Base-by-base conservation (phyloP, 352 stramenopile genomes). In the Stramenopiles sp. region DNA sequence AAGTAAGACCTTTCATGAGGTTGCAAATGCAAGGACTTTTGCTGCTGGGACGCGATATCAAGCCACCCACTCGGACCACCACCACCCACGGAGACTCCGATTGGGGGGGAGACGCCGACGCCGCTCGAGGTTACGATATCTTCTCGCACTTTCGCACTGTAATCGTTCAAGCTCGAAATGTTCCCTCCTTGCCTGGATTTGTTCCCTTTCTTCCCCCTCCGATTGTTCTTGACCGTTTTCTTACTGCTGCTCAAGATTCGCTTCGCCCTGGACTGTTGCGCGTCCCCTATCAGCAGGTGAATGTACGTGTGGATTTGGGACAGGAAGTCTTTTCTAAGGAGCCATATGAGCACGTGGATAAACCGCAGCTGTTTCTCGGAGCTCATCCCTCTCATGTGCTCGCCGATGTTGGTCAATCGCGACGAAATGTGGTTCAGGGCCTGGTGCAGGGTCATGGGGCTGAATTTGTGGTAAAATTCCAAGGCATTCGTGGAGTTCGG, bases 261-360 rank as follows among this genome's bases (percentile, higher is more conserved):
- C 53, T 6, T 35, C 53, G 53, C 2, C 35, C 69, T 53, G 34
- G 69, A 74, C 1, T 34, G 69, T 74, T 73, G 69, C 2, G 69
- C 37, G 43, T 74, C 6, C 4, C 84, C 85, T 43, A 91, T 83
- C 83, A 92, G 88, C 77, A 92, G 89, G 63, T 91, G 90, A 3
- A 92, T 84, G 73, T 91, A 92, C 30, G 84, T 84, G 69, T 92
- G 87, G 35, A 92, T 74, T 77, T 92, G 87, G 34, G 88, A 79
- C 73, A 92, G 84, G 77, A 90, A 89, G 49, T 88, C 83, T 32
- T 87, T 81, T 74, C 91, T 84, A n/a, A 92, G 79, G 3, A 92
- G 78, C 87, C 87, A 92, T 34, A 91, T 82, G 69, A 92, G 81
- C 81, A 92, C 90, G 77, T 90, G 83, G 49, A 92, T 82, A 78